A percentile compares a stretch with the other conserved stretches of the same genome.
phyloP scores from a whole-genome alignment of 257 asterid species.

The Solanum ossicruentum region DNA sequence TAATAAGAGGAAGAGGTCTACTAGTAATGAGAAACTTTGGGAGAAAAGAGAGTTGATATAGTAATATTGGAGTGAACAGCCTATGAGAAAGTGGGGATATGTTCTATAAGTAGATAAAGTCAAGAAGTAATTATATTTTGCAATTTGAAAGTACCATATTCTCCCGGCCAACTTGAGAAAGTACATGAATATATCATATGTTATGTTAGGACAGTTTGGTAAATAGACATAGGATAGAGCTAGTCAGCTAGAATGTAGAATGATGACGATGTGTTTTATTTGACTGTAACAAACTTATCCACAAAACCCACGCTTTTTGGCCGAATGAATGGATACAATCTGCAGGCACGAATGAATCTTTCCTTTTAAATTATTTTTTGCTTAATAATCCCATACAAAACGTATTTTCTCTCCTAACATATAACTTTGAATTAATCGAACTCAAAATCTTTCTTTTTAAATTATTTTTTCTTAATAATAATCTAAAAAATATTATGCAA shows the following conservation, averaged over 20 bases:
- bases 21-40: background rate
- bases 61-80: background rate
- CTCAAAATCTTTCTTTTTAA: background rate
- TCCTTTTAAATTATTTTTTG: background rate
- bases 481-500: fast-evolving
- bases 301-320: background rate
- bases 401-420: too few relatives aligned
- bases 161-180: background rate
- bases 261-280: background rate
- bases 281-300: background rate
- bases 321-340: background rate
- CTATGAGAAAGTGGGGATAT: background rate
- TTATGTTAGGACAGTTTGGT: background rate
- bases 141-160: background rate
- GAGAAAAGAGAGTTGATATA: background rate
- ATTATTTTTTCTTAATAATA: too few relatives aligned
- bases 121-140: background rate
- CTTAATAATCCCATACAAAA: too few relatives aligned
- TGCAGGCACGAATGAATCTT: background rate
- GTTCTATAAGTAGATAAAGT: background rate
- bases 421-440: background rate
- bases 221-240: background rate
- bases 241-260: background rate
- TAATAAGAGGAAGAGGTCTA: background rate
- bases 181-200: background rate